Percentiles rank a stretch among this genome's conserved stretches.
phyloP scores from a whole-genome alignment of 805 yeast genomes.

The Maudiozyma barnettii region DNA sequence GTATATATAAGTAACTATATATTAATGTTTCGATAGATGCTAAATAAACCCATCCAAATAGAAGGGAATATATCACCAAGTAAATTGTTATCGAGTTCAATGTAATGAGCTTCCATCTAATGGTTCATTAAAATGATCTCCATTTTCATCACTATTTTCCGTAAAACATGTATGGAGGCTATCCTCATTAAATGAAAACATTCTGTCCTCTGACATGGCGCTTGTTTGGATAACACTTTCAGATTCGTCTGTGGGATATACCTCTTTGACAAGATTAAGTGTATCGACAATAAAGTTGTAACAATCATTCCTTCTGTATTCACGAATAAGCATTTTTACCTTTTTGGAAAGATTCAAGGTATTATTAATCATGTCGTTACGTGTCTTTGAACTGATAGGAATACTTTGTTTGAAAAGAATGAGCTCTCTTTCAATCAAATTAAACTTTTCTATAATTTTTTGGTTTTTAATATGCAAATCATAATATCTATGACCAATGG shows the following conservation, averaged over 20 bases:
- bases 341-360: slow-evolving; percentile 41
- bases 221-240: not conserved
- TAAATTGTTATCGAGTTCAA: not conserved
- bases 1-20: not conserved
- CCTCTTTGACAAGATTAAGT: not conserved
- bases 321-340: slow-evolving; percentile 50
- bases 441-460: slow-evolving; percentile 30
- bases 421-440: slow-evolving; percentile 29
- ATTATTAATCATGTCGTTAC: slow-evolving; percentile 38
- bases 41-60: not conserved
- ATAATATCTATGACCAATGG: slow-evolving; percentile 27
- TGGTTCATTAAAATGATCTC: not conserved
- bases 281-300: slow-evolving; percentile 29
- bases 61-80: not conserved
- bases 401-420: slow-evolving; percentile 38
- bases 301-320: slow-evolving; percentile 36
- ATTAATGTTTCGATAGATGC: not conserved
- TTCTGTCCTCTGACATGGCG: slow-evolving; percentile 8
- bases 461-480: slow-evolving; percentile 31
- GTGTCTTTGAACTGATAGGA: slow-evolving; percentile 47
- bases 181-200: slow-evolving; percentile 16
- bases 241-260: not conserved
- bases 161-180: slow-evolving; percentile 8
- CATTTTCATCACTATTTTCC: not conserved
- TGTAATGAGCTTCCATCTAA: not conserved